Evolutionary conservation across 106 monocot species (phyloP), one percentile per base, ranked within the genome.

Genomic region (Cymbidium sinense): DNA sequence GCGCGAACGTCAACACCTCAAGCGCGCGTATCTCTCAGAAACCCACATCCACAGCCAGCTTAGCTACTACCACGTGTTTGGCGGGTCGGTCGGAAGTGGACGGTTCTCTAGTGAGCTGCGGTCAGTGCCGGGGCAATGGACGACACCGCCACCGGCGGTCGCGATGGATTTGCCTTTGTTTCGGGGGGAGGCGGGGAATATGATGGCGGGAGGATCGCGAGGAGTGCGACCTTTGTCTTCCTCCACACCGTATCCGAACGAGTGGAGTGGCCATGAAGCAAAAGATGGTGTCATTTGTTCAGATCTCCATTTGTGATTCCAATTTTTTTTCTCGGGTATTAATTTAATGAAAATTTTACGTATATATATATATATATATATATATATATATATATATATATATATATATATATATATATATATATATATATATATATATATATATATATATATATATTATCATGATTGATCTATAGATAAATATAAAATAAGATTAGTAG

Each of bases 1-100:
- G 79, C 78, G 91, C 5, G 94, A 87, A 76, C 84, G 95, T 6
- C 95, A 91, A 81, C 87, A 86, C 43, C 91, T 88, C 13, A 91
- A 89, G 79, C 75, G 86, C 73, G 55, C 75, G 20, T 54, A 64
- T 31, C 80, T 80, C 75, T 35, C 73, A 10, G 73, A 51, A 25
- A 47, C 39, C 18, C 4, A 35, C 28, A 17, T 28, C 54, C 79
- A 70, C 64, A 7, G 64, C 64, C 52, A 0, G 52, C 52, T 52
- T 17, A 15, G 52, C 52, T 52, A 52, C 52, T 15, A 54, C 52
- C 21, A 54, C 20, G 4, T 21, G 52, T 54, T 18, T 1, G 52
- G 52, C 17, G 52, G 17, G 52, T 19, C 52, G 52, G 20, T 15
- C 0, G 52, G 52, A 54, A 18, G 52, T 54, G 52, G 52, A 18